Evolutionary conservation across 352 stramenopile genomes (phyloP), one percentile per base, ranked within the genome.

Genomic region (Phytophthora megakarya): DNA sequence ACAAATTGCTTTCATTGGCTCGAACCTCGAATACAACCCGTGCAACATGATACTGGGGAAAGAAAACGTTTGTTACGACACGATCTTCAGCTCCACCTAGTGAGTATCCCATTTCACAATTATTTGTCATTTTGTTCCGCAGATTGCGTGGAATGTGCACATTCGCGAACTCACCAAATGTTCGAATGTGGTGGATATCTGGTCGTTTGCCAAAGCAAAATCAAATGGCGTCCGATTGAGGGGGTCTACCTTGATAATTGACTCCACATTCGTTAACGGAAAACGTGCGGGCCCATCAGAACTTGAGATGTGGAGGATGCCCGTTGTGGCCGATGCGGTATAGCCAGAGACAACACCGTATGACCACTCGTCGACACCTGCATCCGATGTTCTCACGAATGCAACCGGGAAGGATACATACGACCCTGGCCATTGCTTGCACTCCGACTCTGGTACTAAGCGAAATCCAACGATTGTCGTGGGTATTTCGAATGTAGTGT

Each of bases 281-380:
- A 57, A 22, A 10, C 56, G 56, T 5, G 21, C 23, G 10, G 46
- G 21, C 0, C 35, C 46, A 1, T 57, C 37, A 0, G 18, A 6
- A 21, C 25, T 39, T 8, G 45, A 13, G 2, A 65, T 57, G 11
- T 65, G 38, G 0, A 65, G n/a, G 13, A 51, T 56, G 5, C 25
- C 19, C 2, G 28, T 44, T 8, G 38, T 56, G 12, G 51, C 56
- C 3, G 45, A 39, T 13, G 38, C 16, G 15, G 56, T 65, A 37
- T 65, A 65, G 1, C 56, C 56, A 16, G 56, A 37, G 4, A 61
- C 42, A 1, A 67, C 59, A 0, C 49, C 49, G 19, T 61, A 67
- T 0, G 23, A 22, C 32, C 58, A 54, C 12, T 38, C 39, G 18
- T 60, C 47, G 3, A 66, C 18, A 0, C 48, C 59, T 6, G 1